Percentiles rank a stretch among this genome's conserved stretches.
These are phyloP conservation scores for Chytriomyces confervae DNA, from an alignment of 192 early-diverging fungal genomes.

Conservation along the genomic window DNA sequence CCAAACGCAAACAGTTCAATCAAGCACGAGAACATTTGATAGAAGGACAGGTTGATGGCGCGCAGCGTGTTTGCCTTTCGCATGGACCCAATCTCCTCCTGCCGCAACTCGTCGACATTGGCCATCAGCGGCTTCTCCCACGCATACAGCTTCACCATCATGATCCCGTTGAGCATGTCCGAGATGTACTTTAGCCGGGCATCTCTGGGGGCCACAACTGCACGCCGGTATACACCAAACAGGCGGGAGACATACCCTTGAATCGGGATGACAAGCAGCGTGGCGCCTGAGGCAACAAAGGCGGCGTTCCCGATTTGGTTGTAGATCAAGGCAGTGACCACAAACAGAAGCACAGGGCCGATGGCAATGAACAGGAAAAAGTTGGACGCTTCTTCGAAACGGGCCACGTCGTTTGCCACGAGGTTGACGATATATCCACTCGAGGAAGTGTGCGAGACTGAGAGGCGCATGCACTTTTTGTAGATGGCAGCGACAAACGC, in stretches of 20 bases:
- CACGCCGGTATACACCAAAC: constrained; percentile 36
- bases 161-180: constrained; percentile 49
- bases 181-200: constrained; percentile 38
- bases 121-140: constrained; percentile 47
- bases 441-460: constrained; percentile 45
- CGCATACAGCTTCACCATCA: constrained; percentile 50
- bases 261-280: constrained; percentile 40
- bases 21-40: constrained; percentile 32
- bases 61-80: constrained; percentile 32
- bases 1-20: constrained; percentile 40
- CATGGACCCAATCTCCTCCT: constrained; percentile 39
- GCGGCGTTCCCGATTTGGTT: constrained; percentile 41
- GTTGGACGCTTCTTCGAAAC: constrained; percentile 43
- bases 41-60: constrained; percentile 46
- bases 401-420: constrained; percentile 49
- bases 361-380: constrained; percentile 38
- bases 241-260: constrained; percentile 32
- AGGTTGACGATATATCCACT: constrained; percentile 51
- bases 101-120: constrained; percentile 24
- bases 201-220: constrained; percentile 40
- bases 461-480: constrained; percentile 40
- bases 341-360: constrained; percentile 33
- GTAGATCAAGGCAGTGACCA: constrained; percentile 37
- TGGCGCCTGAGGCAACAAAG: constrained; percentile 25
- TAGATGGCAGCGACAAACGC: constrained; percentile 44